These are phyloP conservation scores for Megacollybia platyphylla DNA, from an alignment of 1,284 basidiomycete species.

Conservation along the genomic window DNA sequence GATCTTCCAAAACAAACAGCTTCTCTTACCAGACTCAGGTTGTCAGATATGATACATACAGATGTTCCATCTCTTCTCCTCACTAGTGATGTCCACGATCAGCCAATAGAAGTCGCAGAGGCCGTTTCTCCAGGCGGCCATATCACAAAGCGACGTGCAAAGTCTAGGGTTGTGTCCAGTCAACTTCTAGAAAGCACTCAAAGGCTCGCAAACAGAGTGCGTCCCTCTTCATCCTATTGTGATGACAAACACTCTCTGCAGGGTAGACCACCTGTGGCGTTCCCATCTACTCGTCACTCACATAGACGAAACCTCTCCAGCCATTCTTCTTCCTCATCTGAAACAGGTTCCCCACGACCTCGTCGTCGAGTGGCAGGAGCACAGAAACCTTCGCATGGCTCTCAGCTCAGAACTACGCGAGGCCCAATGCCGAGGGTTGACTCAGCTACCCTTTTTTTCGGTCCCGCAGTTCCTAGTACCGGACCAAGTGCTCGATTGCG, in stretches of 20 bases:
- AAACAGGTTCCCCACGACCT: slow-evolving; percentile 32
- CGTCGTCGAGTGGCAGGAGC: slow-evolving; percentile 29
- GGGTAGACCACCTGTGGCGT: slow-evolving; percentile 14
- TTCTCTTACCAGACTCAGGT: slow-evolving; percentile 50
- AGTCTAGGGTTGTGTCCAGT: slow-evolving; percentile 51
- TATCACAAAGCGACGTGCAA: slow-evolving; percentile 56
- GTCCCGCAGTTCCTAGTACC: slow-evolving; percentile 40
- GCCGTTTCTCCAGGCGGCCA: slow-evolving; percentile 64
- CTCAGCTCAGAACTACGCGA: slow-evolving; percentile 4
- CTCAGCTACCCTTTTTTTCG: slow-evolving; percentile 63
- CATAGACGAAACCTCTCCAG: slow-evolving; percentile 18
- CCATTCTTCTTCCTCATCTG: slow-evolving; percentile 19
- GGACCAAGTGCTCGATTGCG: slow-evolving; percentile 18
- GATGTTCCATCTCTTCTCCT: slow-evolving; percentile 8
- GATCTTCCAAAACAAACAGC: slow-evolving; percentile 50
- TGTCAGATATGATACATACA: slow-evolving; percentile 35
- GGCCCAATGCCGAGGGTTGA: slow-evolving; percentile 20
- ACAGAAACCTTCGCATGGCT: slow-evolving; percentile 10
- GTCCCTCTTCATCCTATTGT: slow-evolving; percentile 5
- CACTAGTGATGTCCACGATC: slow-evolving; percentile 28
- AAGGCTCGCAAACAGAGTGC: slow-evolving; percentile 9
- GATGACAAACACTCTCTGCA: slow-evolving; percentile 7
- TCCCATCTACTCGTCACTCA: slow-evolving; percentile 17
- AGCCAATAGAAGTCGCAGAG: slow-evolving; percentile 45
- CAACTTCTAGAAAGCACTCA: slow-evolving; percentile 44